Evolutionary conservation across 2,329 filamentous ascomycete genomes (phyloP).

Genomic region (Cladosporium halotolerans): DNA sequence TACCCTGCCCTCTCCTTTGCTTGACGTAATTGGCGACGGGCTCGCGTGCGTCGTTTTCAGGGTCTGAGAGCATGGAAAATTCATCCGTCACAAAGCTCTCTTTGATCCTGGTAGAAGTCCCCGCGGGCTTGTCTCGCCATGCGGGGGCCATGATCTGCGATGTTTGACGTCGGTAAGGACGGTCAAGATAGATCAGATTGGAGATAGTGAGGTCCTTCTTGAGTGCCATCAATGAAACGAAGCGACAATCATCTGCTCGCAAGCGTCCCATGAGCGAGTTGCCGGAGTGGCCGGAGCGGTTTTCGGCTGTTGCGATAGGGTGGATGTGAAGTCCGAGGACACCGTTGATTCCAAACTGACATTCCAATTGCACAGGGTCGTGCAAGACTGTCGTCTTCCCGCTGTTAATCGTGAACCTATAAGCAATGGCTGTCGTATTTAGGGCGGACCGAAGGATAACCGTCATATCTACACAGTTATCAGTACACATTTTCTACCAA

Average conservation of each 20-base stretch:
- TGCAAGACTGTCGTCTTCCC: not conserved
- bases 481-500: conserved; percentile 24
- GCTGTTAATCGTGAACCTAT: not conserved
- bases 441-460: not conserved
- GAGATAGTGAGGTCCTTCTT: conserved; percentile 12
- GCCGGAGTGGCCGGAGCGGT: not conserved
- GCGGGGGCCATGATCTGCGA: conserved; percentile 11
- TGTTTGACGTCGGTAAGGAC: not conserved
- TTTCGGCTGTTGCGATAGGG: conserved; percentile 3
- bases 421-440: not conserved
- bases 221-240: conserved; percentile 14
- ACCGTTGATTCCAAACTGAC: not conserved
- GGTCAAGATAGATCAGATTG: conserved; percentile 8
- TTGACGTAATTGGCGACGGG: not conserved
- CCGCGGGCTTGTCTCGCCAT: conserved; percentile 16
- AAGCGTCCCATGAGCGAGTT: conserved; percentile 6
- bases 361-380: not conserved
- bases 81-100: conserved; percentile 18
- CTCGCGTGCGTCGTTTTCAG: not conserved
- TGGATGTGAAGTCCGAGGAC: conserved; percentile 13
- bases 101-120: conserved; percentile 12
- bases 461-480: not conserved
- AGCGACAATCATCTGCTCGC: conserved; percentile 8
- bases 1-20: not conserved
- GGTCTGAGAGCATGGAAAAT: not conserved